phyloP scores from a whole-genome alignment of 768 basidiomycete species.

The Suillus subluteus region DNA sequence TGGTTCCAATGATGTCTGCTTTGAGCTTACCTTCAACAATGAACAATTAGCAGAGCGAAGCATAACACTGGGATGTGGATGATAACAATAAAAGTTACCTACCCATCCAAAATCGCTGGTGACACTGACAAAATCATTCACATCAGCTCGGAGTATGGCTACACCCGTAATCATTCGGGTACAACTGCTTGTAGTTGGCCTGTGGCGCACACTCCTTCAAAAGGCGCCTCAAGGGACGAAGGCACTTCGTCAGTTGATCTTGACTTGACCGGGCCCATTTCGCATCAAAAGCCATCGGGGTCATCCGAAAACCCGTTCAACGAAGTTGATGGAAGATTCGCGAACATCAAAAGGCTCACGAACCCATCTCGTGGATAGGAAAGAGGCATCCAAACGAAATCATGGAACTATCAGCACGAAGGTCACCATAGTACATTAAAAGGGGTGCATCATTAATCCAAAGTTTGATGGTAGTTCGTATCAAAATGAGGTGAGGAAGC shows the following conservation, averaged over 20 bases:
- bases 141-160: slow-evolving; percentile 2
- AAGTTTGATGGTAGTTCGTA: neutral
- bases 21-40: neutral
- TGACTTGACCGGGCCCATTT: neutral
- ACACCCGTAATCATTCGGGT: neutral
- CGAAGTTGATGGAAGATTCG: neutral
- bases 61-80: neutral
- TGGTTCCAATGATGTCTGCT: neutral
- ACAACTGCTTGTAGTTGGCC: neutral
- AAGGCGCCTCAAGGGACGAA: neutral
- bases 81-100: neutral
- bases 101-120: neutral
- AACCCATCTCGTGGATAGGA: neutral
- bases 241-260: neutral
- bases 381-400: neutral
- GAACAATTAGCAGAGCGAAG: neutral
- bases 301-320: neutral
- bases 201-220: neutral
- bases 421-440: neutral
- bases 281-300: neutral
- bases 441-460: neutral
- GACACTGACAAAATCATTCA: neutral
- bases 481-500: neutral
- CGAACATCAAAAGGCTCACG: neutral
- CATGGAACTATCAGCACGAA: neutral